Evolutionary conservation across 331 rosid species (phyloP), one percentile per base, ranked within the genome.

Genomic region (Stylosanthes scabra): DNA sequence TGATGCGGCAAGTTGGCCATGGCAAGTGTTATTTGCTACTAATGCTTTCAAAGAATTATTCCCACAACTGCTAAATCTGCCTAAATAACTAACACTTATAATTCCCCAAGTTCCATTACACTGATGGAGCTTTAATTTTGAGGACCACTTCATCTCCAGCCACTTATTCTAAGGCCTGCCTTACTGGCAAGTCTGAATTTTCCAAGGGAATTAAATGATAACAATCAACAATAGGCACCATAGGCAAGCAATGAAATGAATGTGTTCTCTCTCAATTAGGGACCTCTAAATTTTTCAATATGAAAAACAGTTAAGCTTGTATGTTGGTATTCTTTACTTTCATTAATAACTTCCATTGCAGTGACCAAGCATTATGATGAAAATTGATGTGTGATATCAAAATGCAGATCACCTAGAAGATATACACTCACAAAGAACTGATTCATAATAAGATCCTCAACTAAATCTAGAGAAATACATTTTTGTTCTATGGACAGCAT

Each of bases 401-500:
- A n/a, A n/a, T n/a, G n/a, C n/a, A n/a, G n/a, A n/a, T n/a, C n/a
- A n/a, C n/a, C n/a, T n/a, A n/a, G n/a, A n/a, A n/a, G n/a, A n/a
- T n/a, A n/a, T n/a, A n/a, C n/a, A n/a, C n/a, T n/a, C n/a, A n/a
- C n/a, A n/a, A n/a, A n/a, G 39, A 39, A 39, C 42, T 39, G 46
- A 42, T 7, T 9, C 46, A 8, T 2, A 42, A 0, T 9, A 42
- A 42, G 46, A 42, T 42, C 46, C 11, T 42, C 1, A 3, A 42
- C 46, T 42, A 42, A 42, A 42, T 42, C 46, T 42, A 42, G 11
- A 42, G 46, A 8, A 2, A 42, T 42, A 42, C 46, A 42, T 42
- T 42, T 46, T 46, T 46, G 51, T 75, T 59, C 54, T 54, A 62
- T 73, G 49, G 58, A 74, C 71, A 82, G 14, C 62, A 50, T 45